These are phyloP conservation scores for Colletotrichum karsti DNA, from an alignment of 2,329 filamentous ascomycete species.

Conservation along the genomic window DNA sequence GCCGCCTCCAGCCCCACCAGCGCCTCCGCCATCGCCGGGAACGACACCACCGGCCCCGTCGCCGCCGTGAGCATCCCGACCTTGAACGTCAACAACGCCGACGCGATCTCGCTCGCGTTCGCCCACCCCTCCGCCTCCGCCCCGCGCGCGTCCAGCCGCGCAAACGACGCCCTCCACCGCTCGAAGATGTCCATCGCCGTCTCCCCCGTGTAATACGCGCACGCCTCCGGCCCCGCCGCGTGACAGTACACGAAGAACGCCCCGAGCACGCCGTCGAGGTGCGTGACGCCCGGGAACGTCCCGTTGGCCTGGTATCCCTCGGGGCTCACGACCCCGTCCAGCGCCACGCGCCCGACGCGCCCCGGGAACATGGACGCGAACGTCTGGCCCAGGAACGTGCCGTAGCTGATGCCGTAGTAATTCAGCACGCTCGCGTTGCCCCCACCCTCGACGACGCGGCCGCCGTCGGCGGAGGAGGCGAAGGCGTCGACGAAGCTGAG, in stretches of 20 bases:
- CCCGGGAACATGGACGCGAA: slow-evolving; percentile 50
- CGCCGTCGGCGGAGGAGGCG: slow-evolving; percentile 24
- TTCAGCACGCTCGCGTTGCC: slow-evolving; percentile 38
- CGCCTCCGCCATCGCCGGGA: neutral
- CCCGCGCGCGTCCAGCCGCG: slow-evolving; percentile 27
- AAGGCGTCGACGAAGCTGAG: slow-evolving; percentile 47
- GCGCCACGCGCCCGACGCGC: slow-evolving; percentile 42
- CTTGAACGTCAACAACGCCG: slow-evolving; percentile 4
- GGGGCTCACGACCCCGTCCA: slow-evolving; percentile 56
- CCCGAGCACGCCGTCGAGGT: slow-evolving; percentile 51
- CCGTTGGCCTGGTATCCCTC: slow-evolving; percentile 43
- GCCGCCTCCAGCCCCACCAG: neutral
- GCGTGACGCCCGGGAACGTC: slow-evolving; percentile 48
- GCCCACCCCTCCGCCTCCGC: slow-evolving; percentile 30
- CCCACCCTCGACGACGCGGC: slow-evolving; percentile 10
- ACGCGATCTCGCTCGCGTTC: slow-evolving; percentile 12
- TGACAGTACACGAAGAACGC: slow-evolving; percentile 54
- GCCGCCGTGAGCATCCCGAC: neutral
- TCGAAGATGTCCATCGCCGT: slow-evolving; percentile 43
- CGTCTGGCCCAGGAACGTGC: slow-evolving; percentile 50
- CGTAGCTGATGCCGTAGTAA: slow-evolving; percentile 57
- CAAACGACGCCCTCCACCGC: slow-evolving; percentile 30
- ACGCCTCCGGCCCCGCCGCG: slow-evolving; percentile 45
- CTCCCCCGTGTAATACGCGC: slow-evolving; percentile 44
- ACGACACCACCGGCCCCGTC: neutral